These are phyloP conservation scores for Pyrus communis DNA, from an alignment of 306 rosid species.

Conservation along the genomic window DNA sequence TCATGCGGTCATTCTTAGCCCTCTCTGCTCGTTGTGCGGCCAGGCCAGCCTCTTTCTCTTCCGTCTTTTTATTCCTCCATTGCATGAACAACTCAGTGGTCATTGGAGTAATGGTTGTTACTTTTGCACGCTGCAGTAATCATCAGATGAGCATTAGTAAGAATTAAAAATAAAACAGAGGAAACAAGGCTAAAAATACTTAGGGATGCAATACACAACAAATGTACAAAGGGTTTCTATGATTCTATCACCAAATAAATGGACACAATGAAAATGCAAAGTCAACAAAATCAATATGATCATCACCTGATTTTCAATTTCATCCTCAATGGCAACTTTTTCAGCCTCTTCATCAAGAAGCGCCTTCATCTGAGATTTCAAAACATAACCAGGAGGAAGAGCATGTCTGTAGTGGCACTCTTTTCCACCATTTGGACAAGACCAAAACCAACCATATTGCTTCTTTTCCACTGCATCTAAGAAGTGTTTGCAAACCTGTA, in stretches of 20 bases:
- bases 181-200: background rate
- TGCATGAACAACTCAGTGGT: constrained; percentile 70
- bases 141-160: constrained; percentile 4
- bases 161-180: background rate
- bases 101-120: constrained; percentile 68
- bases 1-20: constrained; percentile 95
- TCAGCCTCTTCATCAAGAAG: constrained; percentile 73
- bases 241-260: background rate
- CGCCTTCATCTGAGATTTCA: constrained; percentile 98
- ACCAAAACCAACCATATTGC: constrained; percentile 98
- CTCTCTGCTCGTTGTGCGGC: constrained; percentile 90
- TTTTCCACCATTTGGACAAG: constrained; percentile 82
- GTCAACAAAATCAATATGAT: background rate
- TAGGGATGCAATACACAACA: background rate
- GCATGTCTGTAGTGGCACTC: constrained; percentile 97
- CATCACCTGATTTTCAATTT: constrained; percentile 82
- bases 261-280: background rate
- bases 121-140: constrained; percentile 62
- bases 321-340: constrained; percentile 75
- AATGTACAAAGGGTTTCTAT: background rate
- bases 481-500: constrained; percentile 43
- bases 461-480: constrained; percentile 92
- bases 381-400: constrained; percentile 86
- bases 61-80: constrained; percentile 88
- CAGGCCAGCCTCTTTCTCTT: constrained; percentile 81